Evolutionary conservation across 371 early-diverging fungal genomes (phyloP).

Genomic region (Blakeslea trispora): DNA sequence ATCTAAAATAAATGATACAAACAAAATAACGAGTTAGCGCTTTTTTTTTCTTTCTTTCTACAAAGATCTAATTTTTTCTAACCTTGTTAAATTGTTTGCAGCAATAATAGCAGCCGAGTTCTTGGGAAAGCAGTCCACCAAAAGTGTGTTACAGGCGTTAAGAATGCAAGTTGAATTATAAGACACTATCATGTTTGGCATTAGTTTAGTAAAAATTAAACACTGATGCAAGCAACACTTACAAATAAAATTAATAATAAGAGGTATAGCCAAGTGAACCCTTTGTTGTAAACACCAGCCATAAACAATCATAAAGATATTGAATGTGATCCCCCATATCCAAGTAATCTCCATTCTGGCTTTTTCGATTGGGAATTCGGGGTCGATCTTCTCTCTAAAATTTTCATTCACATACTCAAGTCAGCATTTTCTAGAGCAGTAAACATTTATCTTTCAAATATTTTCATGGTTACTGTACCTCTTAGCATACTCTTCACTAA

Average conservation of each 20-base stretch:
- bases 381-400: slow-evolving; percentile 16
- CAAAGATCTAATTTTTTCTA: too few relatives aligned
- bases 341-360: slow-evolving; percentile 38
- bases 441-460: too few relatives aligned
- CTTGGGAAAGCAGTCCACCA: slow-evolving; percentile 46
- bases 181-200: slow-evolving; percentile 25
- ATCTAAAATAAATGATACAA: slow-evolving; percentile 1
- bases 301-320: slow-evolving; percentile 34
- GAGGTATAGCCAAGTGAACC: slow-evolving; percentile 29
- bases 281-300: slow-evolving; percentile 38
- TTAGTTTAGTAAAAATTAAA: background rate
- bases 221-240: slow-evolving; percentile 6
- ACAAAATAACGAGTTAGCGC: background rate
- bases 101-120: slow-evolving; percentile 46
- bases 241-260: slow-evolving; percentile 37
- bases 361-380: slow-evolving; percentile 36
- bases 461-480: slow-evolving; percentile 8
- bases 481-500: slow-evolving; percentile 13
- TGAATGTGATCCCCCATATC: slow-evolving; percentile 38
- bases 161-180: slow-evolving; percentile 33
- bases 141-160: slow-evolving; percentile 37
- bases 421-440: too few relatives aligned
- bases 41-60: background rate
- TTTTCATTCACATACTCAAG: too few relatives aligned
- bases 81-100: slow-evolving; percentile 34